These are phyloP conservation scores for Fusarium gaditjirri DNA, from an alignment of 2,329 filamentous ascomycete species.

Conservation along the genomic window DNA sequence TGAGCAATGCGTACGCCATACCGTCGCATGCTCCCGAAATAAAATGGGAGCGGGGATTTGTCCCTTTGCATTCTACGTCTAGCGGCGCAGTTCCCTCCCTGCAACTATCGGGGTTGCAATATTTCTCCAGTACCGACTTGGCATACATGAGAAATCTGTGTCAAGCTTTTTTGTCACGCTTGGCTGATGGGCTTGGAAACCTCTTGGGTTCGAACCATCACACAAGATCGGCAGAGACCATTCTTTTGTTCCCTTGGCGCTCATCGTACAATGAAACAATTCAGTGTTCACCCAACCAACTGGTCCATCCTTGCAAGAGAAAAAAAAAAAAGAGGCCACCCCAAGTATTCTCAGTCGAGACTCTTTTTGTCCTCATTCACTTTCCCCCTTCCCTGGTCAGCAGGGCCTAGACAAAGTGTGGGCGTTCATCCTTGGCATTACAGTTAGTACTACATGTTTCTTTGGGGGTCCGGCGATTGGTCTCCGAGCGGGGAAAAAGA, in stretches of 20 bases:
- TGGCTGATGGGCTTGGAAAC: constrained; percentile 24
- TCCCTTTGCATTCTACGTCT: constrained; percentile 4
- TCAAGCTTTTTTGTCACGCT: constrained; percentile 25
- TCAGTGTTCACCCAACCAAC: not conserved
- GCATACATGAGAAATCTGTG: constrained; percentile 20
- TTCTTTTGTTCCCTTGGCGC: not conserved
- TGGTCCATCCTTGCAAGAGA: not conserved
- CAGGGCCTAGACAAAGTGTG: constrained; percentile 23
- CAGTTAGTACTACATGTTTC: not conserved
- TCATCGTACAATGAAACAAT: constrained; percentile 33
- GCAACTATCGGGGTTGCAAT: not conserved
- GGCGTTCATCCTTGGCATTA: constrained; percentile 11
- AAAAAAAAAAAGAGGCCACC: not conserved
- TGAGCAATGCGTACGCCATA: constrained; percentile 5
- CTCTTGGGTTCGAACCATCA: constrained; percentile 5
- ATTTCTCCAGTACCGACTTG: constrained; percentile 31
- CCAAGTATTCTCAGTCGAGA: constrained; percentile 32
- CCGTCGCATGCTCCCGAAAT: constrained; percentile 7
- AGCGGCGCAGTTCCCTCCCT: constrained; percentile 4
- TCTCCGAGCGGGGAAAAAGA: constrained; percentile 24
- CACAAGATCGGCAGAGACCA: constrained; percentile 19
- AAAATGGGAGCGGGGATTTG: constrained; percentile 14
- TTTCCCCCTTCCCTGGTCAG: not conserved
- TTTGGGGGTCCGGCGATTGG: constrained; percentile 39
- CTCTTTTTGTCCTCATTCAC: not conserved